phyloP scores from a whole-genome alignment of 2,329 filamentous ascomycete genomes.

The Catunica adiposa region DNA sequence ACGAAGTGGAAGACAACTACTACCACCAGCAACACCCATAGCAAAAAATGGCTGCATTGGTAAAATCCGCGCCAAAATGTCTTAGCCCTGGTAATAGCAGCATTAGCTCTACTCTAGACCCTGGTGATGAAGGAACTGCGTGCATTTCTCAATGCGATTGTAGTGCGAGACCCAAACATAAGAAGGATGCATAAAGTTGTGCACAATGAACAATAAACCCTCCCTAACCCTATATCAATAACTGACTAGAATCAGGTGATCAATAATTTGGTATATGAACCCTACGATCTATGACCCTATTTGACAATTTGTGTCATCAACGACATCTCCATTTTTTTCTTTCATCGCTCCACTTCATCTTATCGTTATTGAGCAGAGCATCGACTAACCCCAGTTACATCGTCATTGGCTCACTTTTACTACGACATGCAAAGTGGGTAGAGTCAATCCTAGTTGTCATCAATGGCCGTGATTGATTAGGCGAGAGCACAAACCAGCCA shows the following conservation, averaged over 20 bases:
- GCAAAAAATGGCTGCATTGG: too few species aligned
- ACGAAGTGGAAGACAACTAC: too few species aligned
- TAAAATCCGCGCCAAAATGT: too few species aligned
- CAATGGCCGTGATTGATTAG: neutral
- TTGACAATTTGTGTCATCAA: neutral
- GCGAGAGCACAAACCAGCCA: neutral
- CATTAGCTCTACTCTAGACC: too few species aligned
- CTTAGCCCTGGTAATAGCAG: too few species aligned
- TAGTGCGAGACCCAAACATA: too few species aligned
- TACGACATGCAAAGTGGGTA: neutral
- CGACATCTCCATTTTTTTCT: neutral
- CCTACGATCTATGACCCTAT: neutral
- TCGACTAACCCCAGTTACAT: neutral
- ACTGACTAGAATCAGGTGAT: neutral
- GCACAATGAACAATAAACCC: neutral
- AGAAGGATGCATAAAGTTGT: too few species aligned
- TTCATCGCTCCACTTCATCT: neutral
- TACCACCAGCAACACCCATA: too few species aligned
- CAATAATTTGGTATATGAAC: too few species aligned
- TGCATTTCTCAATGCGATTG: too few species aligned
- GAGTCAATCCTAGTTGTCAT: neutral
- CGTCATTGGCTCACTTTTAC: neutral
- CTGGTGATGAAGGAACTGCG: too few species aligned
- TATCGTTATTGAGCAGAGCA: neutral
- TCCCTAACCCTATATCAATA: neutral